A percentile compares a stretch with the other conserved stretches of the same genome.
Evolutionary conservation across 2,329 filamentous ascomycete species (phyloP).

Genomic region (Westerdykella sp.): DNA sequence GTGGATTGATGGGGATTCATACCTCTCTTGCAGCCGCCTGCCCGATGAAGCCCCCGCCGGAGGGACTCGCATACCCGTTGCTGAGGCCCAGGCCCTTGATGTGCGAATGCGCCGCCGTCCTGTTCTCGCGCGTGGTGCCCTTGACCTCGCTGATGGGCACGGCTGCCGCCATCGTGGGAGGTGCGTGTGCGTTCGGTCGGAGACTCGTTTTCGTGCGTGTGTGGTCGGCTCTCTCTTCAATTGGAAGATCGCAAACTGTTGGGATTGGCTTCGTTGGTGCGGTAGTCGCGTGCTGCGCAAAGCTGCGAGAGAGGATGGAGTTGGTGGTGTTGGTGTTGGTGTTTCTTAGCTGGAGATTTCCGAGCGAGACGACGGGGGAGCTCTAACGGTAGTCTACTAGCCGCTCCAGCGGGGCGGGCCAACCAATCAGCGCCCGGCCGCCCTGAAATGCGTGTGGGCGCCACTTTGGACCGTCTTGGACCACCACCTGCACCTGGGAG

Average conservation of each 20-base stretch:
- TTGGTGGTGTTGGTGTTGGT: neutral
- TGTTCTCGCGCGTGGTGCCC: slow-evolving; percentile 88
- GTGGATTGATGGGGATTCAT: slow-evolving; percentile 29
- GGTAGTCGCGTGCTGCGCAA: neutral
- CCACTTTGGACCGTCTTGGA: too few relatives aligned
- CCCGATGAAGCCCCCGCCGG: slow-evolving; percentile 72
- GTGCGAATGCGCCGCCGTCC: slow-evolving; percentile 94
- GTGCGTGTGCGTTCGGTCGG: neutral
- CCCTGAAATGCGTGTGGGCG: too few relatives aligned
- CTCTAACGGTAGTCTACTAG: too few relatives aligned
- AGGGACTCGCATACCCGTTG: slow-evolving; percentile 78
- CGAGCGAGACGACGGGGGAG: slow-evolving; percentile 4
- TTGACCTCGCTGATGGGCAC: slow-evolving; percentile 71
- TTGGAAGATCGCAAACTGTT: neutral
- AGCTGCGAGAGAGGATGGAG: neutral
- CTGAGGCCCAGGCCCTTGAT: slow-evolving; percentile 81
- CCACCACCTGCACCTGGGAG: too few relatives aligned
- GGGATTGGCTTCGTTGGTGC: neutral
- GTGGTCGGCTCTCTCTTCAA: too few relatives aligned
- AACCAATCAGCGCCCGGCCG: slow-evolving; percentile 1
- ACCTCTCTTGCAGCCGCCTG: slow-evolving; percentile 86
- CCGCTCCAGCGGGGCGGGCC: too few relatives aligned
- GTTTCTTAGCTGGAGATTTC: slow-evolving; percentile 3
- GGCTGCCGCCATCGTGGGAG: slow-evolving; percentile 28
- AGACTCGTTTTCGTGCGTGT: too few relatives aligned